Evolutionary conservation across 176 grass and related monocot genomes (phyloP).

Genomic region (Aegilops longissima): DNA sequence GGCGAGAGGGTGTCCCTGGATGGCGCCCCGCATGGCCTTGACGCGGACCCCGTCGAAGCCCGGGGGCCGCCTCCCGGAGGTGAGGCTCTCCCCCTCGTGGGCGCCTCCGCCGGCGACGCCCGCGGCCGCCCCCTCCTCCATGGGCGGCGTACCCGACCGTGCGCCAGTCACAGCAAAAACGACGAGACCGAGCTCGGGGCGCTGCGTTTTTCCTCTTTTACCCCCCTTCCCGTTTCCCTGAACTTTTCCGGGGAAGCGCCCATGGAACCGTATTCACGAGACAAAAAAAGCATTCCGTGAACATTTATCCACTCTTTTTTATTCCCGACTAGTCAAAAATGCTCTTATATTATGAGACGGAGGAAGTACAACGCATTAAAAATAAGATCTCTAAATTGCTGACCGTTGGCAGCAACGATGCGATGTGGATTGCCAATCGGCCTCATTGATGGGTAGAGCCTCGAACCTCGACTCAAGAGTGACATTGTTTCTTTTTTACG

Average conservation of each 20-base stretch:
- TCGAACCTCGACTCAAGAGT: too few species aligned
- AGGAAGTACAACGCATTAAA: too few species aligned
- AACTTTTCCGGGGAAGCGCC: not conserved
- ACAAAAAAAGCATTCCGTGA: not conserved
- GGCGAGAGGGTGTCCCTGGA: constrained; percentile 8
- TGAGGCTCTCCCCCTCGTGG: constrained; percentile 35
- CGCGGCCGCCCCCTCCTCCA: constrained; percentile 42
- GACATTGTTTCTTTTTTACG: too few species aligned
- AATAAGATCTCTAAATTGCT: too few species aligned
- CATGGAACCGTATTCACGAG: not conserved
- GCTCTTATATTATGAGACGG: too few species aligned
- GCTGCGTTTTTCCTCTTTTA: not conserved
- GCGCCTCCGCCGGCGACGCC: constrained; percentile 12
- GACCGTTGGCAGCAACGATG: too few species aligned
- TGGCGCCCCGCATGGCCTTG: constrained; percentile 53
- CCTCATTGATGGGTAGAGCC: too few species aligned
- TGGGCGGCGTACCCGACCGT: constrained; percentile 27
- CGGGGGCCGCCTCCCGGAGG: constrained; percentile 2
- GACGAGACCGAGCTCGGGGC: not conserved
- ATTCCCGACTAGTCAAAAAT: too few species aligned
- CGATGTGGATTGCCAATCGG: too few species aligned
- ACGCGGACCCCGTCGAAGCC: constrained; percentile 44
- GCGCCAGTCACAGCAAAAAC: not conserved
- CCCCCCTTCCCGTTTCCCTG: not conserved
- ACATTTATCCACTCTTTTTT: too few species aligned